phyloP scores from a whole-genome alignment of 1,284 basidiomycete genomes.

The Coniophora puteana region DNA sequence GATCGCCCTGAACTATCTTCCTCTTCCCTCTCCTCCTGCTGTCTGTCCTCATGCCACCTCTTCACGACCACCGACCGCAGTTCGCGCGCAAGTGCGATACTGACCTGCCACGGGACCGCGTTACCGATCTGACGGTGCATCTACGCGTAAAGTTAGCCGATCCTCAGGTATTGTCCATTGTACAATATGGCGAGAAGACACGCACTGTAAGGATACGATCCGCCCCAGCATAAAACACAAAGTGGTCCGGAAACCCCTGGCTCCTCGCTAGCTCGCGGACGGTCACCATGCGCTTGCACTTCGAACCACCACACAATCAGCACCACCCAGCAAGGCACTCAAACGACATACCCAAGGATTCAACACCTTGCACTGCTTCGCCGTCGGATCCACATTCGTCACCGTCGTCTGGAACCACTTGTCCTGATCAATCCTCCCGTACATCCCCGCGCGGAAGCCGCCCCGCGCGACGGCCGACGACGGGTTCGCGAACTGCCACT shows the following conservation, averaged over 20 bases:
- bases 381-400: conserved; percentile 70
- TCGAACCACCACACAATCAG: conserved; percentile 4
- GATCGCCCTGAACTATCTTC: too few relatives aligned
- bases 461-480: conserved; percentile 46
- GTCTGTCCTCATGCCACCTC: conserved; percentile 37
- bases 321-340: background rate
- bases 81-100: conserved; percentile 58
- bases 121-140: conserved; percentile 79
- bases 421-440: conserved; percentile 53
- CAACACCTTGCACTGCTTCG: conserved; percentile 65
- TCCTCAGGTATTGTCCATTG: background rate
- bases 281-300: conserved; percentile 64
- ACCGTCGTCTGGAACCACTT: conserved; percentile 64
- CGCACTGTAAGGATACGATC: conserved; percentile 57
- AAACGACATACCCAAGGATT: conserved; percentile 53
- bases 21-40: too few relatives aligned
- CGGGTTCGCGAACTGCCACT: conserved; percentile 51
- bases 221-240: conserved; percentile 50
- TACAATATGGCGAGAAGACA: conserved; percentile 8
- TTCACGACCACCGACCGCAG: conserved; percentile 46
- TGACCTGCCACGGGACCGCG: conserved; percentile 64
- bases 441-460: conserved; percentile 52
- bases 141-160: too few relatives aligned
- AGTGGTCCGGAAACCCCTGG: conserved; percentile 74
- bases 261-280: conserved; percentile 72